Conservation (phyloP, 2,329 filamentous ascomycete species). For the Sclerotinia spermophila region DNA sequence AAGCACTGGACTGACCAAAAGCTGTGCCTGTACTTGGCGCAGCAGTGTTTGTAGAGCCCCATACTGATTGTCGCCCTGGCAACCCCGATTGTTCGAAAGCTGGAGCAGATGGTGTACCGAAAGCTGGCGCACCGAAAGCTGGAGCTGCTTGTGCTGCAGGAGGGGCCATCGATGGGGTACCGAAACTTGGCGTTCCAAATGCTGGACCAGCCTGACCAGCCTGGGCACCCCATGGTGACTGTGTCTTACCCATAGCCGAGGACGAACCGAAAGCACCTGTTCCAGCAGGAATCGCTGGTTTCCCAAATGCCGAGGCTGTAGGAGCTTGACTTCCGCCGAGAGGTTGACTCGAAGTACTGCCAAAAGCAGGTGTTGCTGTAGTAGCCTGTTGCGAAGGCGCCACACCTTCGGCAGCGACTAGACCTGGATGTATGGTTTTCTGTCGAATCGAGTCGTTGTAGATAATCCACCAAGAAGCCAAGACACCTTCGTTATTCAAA, state of each 20-base stretch:
- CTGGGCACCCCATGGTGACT: slow-evolving; percentile 33
- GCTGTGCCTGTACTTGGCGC: slow-evolving; percentile 37
- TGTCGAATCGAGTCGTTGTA: slow-evolving; percentile 81
- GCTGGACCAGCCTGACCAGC: slow-evolving; percentile 41
- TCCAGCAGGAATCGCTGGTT: slow-evolving; percentile 31
- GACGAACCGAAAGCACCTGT: slow-evolving; percentile 37
- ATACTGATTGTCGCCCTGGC: slow-evolving; percentile 52
- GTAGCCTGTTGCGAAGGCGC: slow-evolving; percentile 29
- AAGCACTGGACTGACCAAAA: slow-evolving; percentile 55
- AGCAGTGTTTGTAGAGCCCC: slow-evolving; percentile 42
- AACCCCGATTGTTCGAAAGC: slow-evolving; percentile 38
- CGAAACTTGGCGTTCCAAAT: slow-evolving; percentile 47
- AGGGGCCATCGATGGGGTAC: slow-evolving; percentile 25
- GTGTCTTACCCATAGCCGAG: slow-evolving; percentile 23
- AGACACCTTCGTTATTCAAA: slow-evolving; percentile 82
- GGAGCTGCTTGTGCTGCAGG: slow-evolving; percentile 36
- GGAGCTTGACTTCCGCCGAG: slow-evolving; percentile 17
- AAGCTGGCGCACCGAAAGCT: slow-evolving; percentile 49
- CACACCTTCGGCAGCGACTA: slow-evolving; percentile 46
- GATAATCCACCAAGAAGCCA: slow-evolving; percentile 87
- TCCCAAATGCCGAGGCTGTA: slow-evolving; percentile 37
- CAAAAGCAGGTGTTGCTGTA: slow-evolving; percentile 32
- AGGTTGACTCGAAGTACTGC: slow-evolving; percentile 22
- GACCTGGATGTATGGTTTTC: slow-evolving; percentile 68
- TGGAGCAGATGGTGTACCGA: slow-evolving; percentile 40